Evolutionary conservation across 2,329 filamentous ascomycete genomes (phyloP), one percentile per base, ranked within the genome.

Genomic region (Helminthosporium solani): DNA sequence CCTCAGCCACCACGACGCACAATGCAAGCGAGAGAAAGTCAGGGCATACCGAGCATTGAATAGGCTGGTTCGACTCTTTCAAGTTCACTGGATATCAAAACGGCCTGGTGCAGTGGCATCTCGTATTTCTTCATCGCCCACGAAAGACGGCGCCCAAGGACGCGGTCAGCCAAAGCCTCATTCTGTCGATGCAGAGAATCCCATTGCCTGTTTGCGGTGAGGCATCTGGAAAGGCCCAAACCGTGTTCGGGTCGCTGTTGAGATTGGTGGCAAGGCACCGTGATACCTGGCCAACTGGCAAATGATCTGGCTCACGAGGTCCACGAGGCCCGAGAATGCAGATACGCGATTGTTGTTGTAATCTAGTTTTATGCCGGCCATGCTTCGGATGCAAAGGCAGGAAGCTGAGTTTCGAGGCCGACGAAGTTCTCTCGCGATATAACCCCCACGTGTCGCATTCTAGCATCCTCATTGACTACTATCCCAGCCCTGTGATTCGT

Each of bases 361-460:
- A 25, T 5, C 6, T 7, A 19, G 16, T 37, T 11, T 12, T 15
- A 7, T n/a, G 15, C 23, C 15, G 40, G 30, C 2, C 4, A 27
- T 6, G 34, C 8, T 11, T 38, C 25, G 34, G 23, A 40, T 37
- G 30, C 18, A 36, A 23, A 28, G 34, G 2, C 8, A 23, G 30
- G 5, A 25, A 25, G 23, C 23, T 25, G 23, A 9, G 31, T 35
- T 14, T 9, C 36, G 35, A 11, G 28, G 12, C 11, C 16, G 42
- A 37, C 1, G 7, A 31, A 3, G 31, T 25, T 16, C 12, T 6
- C 43, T 38, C 42, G 34, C 41, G 45, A 9, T 35, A 16, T 15
- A 15, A 16, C 50, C 49, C 52, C 58, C 59, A 64, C 61, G 61
- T 64, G 58, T 44, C 49, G 41, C 34, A 44, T 28, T 35, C 28